Percentiles rank a stretch among this genome's conserved stretches.
phyloP scores from a whole-genome alignment of 352 stramenopile species.

The Phytophthora constricta region DNA sequence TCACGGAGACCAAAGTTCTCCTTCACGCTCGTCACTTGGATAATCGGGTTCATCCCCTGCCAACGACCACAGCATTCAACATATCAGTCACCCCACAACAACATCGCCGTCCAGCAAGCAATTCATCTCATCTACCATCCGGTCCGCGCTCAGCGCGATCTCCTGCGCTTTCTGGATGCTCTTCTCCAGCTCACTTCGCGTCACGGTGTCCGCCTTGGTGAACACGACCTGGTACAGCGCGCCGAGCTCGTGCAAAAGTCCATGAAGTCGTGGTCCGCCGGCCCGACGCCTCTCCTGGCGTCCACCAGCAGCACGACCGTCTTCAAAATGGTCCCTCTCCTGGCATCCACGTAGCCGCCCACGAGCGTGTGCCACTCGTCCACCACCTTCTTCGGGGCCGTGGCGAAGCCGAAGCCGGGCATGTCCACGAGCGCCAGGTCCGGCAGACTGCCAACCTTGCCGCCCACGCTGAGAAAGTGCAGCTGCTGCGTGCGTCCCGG shows the following conservation, averaged over 20 bases:
- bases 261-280: slow-evolving; percentile 90
- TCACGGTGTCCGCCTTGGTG: slow-evolving; percentile 88
- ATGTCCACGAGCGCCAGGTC: slow-evolving; percentile 84
- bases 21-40: slow-evolving; percentile 83
- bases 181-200: slow-evolving; percentile 50
- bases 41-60: slow-evolving; percentile 84
- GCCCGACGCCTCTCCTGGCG: slow-evolving; percentile 72
- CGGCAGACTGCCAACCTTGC: slow-evolving; percentile 71
- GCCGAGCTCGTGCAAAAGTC: slow-evolving; percentile 84
- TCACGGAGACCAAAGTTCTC: slow-evolving; percentile 78
- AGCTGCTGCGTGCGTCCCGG: slow-evolving; percentile 85
- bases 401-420: slow-evolving; percentile 88
- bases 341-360: slow-evolving; percentile 75
- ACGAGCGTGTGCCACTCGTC: slow-evolving; percentile 84
- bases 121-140: slow-evolving; percentile 46
- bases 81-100: slow-evolving; percentile 3
- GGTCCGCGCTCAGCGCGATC: slow-evolving; percentile 49
- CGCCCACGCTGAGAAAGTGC: slow-evolving; percentile 84
- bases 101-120: background rate
- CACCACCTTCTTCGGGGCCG: slow-evolving; percentile 72
- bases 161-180: slow-evolving; percentile 60
- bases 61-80: slow-evolving; percentile 10
- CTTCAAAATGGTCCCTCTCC: slow-evolving; percentile 78
- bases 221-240: slow-evolving; percentile 91
- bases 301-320: slow-evolving; percentile 82